Base-by-base conservation (phyloP, 192 early-diverging fungal species). In the Mortierella antarctica region DNA sequence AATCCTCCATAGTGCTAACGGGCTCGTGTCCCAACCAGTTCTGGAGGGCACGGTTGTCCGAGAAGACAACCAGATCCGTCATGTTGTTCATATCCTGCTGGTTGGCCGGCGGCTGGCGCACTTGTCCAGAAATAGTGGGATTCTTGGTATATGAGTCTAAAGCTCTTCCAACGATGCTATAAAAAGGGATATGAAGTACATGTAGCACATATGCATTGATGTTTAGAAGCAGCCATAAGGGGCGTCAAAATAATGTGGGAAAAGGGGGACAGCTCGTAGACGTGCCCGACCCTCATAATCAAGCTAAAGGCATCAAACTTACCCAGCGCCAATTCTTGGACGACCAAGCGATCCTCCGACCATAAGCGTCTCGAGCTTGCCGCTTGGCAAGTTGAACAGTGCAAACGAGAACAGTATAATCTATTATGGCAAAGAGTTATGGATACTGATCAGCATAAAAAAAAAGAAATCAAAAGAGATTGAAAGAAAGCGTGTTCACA, bases 341-440 rank as follows among this genome's bases (percentile, higher is more conserved):
- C 84, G 83, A 21, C 63, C 65, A 44, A 69, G 20, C 6, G 82
- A 77, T 21, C 75, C 87, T 21, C 87, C 87, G 8, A 88, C 87
- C 57, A 85, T 88, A 7, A 88, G 68, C 12, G 74, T 85, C 53
- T 84, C 80, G 0, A 77, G 54, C 11, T 71, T 85, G 40, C 82
- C 82, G 0, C 83, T 49, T 0, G 94, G 94, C 62, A 96, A 74
- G 54, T 92, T 89, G 50, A 96, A 90, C 70, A 95, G 56, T 45
- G 93, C 92, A 78, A 96, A 93, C 49, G 95, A 96, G 68, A 96
- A 94, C 40, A 96, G 73, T 54, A 95, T 85, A 11, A 92, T 91
- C 95, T 94, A 86, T 45, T n/a, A 7, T 4, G 15, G 15, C 3
- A 5, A 67, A 18, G 20, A 44, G 39, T 18, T 5, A 50, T 42